Evolutionary conservation across 306 rosid genomes (phyloP).

Genomic region (Luffa acutangula): DNA sequence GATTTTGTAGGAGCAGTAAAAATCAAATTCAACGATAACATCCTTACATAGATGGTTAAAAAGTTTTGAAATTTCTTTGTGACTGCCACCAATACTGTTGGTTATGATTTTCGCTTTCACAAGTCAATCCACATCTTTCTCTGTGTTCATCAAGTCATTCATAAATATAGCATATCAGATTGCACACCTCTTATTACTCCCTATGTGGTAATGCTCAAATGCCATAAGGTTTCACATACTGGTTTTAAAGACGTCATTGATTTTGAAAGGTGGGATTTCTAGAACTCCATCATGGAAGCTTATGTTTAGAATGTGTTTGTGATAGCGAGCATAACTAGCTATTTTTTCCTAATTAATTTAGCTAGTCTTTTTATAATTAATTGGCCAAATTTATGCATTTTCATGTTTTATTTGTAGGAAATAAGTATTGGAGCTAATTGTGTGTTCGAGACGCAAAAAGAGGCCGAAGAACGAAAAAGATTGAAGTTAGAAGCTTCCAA

Average conservation of each 20-base stretch:
- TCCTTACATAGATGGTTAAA: neutral
- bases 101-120: neutral
- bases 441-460: no score
- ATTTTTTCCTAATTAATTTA: no score
- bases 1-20: neutral
- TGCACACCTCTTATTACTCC: neutral
- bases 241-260: neutral
- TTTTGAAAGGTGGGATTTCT: constrained; percentile 15
- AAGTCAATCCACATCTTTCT: no score
- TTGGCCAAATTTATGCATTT: no score
- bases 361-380: no score
- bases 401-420: no score
- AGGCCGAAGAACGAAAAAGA: no score
- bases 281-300: constrained; percentile 1
- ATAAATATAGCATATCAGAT: neutral
- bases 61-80: neutral
- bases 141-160: no score
- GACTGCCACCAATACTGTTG: neutral
- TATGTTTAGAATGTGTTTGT: neutral
- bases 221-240: constrained; percentile 13
- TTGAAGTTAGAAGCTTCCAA: no score
- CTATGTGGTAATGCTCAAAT: constrained; percentile 9
- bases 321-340: no score
- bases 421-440: no score
- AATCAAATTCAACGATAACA: neutral